Evolutionary conservation across 352 stramenopile genomes (phyloP), one percentile per base, ranked within the genome.

Genomic region (Pythium pyrilobum): DNA sequence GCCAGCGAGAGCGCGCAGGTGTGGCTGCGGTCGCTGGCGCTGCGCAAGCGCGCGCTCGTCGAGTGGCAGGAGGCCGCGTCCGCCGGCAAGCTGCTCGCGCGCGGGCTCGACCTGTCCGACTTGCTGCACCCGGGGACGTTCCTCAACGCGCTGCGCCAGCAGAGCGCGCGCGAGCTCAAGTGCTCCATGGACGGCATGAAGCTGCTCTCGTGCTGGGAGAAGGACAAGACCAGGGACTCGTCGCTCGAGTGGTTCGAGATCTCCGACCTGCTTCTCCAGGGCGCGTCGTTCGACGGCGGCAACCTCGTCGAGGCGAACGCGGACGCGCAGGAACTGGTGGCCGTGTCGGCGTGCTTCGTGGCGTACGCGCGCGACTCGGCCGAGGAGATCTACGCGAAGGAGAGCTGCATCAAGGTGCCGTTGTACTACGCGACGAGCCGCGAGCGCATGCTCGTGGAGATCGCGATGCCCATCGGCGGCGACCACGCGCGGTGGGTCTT

Each of bases 51-150:
- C 3, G 87, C 91, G n/a, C 64, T 98, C 16, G 58, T 64, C 15
- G 74, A 92, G 31, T 97, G 92, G 91, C 76, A 87, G 31, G 79
- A 89, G 9, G 72, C 83, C 2, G 72, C 75, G 7, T 48, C 45
- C 0, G 71, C 34, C 11, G 82, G 82, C 8, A 79, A 77, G 37
- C 66, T 98, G 23, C 72, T 98, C 5, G 54, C 76, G 3, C 72
- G 70, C n/a, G 70, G 74, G 0, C 43, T 98, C 12, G 78, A 97
- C 29, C 67, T 98, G 27, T 93, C 82, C 9, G 89, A 98, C 34
- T 43, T 98, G 31, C 85, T 98, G 54, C 83, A 97, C 39, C 92
- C 94, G 2, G 89, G 80, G 16, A 98, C 93, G 16, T 98, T 98
- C 73, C 68, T 98, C 36, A 97, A 98, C 59, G 91, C 93, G 5